Conservation (phyloP, 441 rosid genomes). For the Gossypium lobatum region DNA sequence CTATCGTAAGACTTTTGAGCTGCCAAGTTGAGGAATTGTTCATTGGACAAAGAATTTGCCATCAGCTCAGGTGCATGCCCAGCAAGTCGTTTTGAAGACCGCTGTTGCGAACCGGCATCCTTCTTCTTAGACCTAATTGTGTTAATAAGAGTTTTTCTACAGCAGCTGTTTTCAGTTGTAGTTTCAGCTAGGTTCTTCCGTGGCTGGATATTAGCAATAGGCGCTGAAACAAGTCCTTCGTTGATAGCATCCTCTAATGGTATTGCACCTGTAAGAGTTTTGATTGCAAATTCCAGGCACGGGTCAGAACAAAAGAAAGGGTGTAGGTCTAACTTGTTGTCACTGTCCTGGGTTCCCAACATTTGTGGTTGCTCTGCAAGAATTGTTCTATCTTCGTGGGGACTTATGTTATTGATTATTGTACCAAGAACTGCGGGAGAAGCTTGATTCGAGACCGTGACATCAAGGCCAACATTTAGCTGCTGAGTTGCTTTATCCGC, state of each 20-base stretch:
- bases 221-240: constrained; percentile 10
- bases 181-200: constrained; percentile 11
- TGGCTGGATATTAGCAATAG: constrained; percentile 19
- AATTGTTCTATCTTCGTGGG: constrained; percentile 14
- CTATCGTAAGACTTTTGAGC: not conserved
- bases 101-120: constrained; percentile 21
- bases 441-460: not conserved
- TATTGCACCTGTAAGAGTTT: constrained; percentile 26
- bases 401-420: constrained; percentile 19
- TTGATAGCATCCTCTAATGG: constrained; percentile 18
- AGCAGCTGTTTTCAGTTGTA: not conserved
- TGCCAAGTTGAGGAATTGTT: constrained; percentile 12
- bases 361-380: constrained; percentile 14
- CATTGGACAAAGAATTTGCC: not conserved
- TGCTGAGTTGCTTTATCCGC: constrained; percentile 20
- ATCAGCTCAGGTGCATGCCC: constrained; percentile 19
- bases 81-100: constrained; percentile 32
- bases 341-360: constrained; percentile 14
- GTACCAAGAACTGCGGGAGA: constrained; percentile 6
- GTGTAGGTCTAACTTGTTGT: constrained; percentile 16
- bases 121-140: constrained; percentile 18
- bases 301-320: constrained; percentile 25
- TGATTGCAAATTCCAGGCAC: constrained; percentile 31
- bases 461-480: constrained; percentile 5
- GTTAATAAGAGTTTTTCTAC: not conserved